Evolutionary conservation across 2,329 filamentous ascomycete species (phyloP).

Genomic region (Fusarium coffeatum): DNA sequence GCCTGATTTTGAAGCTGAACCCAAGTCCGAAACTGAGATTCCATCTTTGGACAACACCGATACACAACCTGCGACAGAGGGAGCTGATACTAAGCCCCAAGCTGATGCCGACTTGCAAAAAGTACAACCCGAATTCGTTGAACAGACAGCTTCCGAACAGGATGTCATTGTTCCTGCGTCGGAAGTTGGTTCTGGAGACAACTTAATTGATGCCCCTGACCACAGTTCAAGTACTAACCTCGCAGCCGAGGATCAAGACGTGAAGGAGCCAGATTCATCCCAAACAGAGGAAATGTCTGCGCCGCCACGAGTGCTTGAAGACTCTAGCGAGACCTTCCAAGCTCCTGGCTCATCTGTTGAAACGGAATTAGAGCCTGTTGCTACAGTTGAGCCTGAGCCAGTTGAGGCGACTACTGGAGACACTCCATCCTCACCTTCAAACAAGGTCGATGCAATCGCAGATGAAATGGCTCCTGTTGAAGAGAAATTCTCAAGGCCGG

Average conservation of each 20-base stretch:
- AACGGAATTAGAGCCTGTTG: not conserved
- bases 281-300: not conserved
- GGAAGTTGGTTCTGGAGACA: conserved; percentile 36
- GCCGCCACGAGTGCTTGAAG: not conserved
- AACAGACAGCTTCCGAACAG: conserved; percentile 35
- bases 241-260: conserved; percentile 19
- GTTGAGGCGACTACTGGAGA: conserved; percentile 12
- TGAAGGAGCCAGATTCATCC: conserved; percentile 1
- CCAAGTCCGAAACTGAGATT: conserved; percentile 44
- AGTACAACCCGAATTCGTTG: conserved; percentile 25
- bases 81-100: conserved; percentile 26
- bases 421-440: conserved; percentile 12
- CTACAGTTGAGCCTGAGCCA: conserved; percentile 3
- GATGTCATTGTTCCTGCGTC: conserved; percentile 33
- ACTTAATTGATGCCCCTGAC: conserved; percentile 10
- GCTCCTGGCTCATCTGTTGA: not conserved
- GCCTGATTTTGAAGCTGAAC: conserved; percentile 47
- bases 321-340: conserved; percentile 1
- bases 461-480: conserved; percentile 8
- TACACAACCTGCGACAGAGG: conserved; percentile 30
- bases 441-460: conserved; percentile 26
- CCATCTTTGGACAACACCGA: conserved; percentile 36
- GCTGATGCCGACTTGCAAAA: conserved; percentile 28
- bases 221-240: conserved; percentile 27
- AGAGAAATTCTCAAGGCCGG: not conserved